A percentile compares a stretch with the other conserved stretches of the same genome.
Evolutionary conservation across 1,284 basidiomycete genomes (phyloP).

Genomic region (Rhodotorula sp.): DNA sequence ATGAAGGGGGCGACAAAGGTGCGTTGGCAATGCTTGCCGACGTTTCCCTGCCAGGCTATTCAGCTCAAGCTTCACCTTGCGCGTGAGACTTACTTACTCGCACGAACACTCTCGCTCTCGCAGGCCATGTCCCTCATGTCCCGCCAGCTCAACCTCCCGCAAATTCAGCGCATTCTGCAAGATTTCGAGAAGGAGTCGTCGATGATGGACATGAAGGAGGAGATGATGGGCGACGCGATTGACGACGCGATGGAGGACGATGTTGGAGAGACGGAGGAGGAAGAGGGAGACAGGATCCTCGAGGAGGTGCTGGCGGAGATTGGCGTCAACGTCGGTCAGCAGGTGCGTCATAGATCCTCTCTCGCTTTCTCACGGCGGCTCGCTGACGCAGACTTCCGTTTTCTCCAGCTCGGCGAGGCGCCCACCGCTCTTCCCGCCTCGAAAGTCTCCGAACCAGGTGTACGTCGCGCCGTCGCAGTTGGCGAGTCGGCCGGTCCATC

Average conservation of each 20-base stretch:
- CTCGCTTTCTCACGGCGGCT: conserved; percentile 1
- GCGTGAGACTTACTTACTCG: no score
- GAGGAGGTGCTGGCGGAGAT: conserved; percentile 98
- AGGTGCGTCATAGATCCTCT: conserved; percentile 58
- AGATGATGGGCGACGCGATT: conserved; percentile 98
- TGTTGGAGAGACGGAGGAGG: conserved; percentile 76
- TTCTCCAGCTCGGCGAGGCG: conserved; percentile 70
- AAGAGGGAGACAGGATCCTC: conserved; percentile 94
- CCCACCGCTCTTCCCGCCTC: conserved; percentile 66
- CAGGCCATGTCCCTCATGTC: conserved; percentile 99
- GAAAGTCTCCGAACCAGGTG: conserved; percentile 63
- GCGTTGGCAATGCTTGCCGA: no score
- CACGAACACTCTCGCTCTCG: not conserved
- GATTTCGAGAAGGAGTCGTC: conserved; percentile 97
- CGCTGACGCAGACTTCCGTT: not conserved
- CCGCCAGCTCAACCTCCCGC: conserved; percentile 86
- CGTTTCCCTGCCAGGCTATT: no score
- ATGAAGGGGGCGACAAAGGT: conserved; percentile 98
- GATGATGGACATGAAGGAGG: conserved; percentile 99
- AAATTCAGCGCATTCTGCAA: conserved; percentile 93
- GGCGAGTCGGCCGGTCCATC: conserved; percentile 61
- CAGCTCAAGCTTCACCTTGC: no score
- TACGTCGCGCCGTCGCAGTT: conserved; percentile 73
- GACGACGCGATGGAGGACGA: conserved; percentile 98
- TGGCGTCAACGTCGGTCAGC: conserved; percentile 85